Conservation (phyloP, 2,329 filamentous ascomycete species). For the Chaetomium strumarium region DNA sequence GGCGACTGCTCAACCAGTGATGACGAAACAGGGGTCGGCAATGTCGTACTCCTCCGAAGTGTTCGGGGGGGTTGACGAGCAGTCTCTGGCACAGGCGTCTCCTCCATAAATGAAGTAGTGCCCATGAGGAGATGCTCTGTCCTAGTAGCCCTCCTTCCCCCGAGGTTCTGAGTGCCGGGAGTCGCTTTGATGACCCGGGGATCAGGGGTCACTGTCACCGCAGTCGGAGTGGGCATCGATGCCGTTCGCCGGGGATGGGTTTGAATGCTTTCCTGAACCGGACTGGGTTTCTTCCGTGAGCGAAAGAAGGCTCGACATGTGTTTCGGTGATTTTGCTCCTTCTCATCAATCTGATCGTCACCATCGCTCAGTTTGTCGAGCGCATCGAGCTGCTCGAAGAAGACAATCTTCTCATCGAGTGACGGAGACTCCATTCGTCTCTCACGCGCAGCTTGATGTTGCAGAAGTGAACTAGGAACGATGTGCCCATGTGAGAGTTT, state of each 20-base stretch:
- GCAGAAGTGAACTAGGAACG: neutral
- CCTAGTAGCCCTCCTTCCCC: neutral
- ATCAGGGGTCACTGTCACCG: constrained; percentile 1
- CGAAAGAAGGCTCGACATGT: constrained; percentile 26
- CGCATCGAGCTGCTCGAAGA: constrained; percentile 39
- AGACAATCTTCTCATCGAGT: constrained; percentile 37
- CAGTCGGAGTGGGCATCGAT: constrained; percentile 14
- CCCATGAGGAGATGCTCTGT: neutral
- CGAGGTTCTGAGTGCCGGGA: constrained; percentile 9
- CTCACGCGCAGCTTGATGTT: neutral
- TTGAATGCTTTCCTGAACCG: neutral
- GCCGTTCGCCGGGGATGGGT: constrained; percentile 8
- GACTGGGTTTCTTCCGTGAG: constrained; percentile 4
- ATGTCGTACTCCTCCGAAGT: constrained; percentile 29
- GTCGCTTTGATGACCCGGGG: constrained; percentile 22
- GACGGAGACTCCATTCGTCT: constrained; percentile 10
- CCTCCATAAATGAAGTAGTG: constrained; percentile 27
- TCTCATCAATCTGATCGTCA: constrained; percentile 29
- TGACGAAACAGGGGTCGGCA: constrained; percentile 25
- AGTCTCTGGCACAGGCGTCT: constrained; percentile 29
- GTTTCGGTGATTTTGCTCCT: constrained; percentile 33
- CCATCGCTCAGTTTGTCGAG: constrained; percentile 25
- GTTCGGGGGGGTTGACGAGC: constrained; percentile 14
- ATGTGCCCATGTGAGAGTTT: neutral
- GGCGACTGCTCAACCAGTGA: constrained; percentile 18